These are phyloP conservation scores for Schizochytrium sp. DNA, from an alignment of 108 stramenopile species.

Conservation along the genomic window DNA sequence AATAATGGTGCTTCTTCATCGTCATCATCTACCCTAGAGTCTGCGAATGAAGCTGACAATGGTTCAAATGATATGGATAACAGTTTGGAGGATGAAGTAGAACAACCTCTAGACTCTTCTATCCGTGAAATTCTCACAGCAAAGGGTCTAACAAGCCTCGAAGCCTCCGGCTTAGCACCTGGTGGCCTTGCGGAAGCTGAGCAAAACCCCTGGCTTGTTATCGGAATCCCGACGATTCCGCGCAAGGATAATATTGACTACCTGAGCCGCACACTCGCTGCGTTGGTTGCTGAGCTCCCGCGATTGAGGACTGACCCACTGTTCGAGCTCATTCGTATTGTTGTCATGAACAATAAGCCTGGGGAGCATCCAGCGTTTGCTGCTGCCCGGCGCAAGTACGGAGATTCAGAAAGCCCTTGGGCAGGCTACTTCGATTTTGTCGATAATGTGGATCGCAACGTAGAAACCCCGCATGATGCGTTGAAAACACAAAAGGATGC, in stretches of 20 bases:
- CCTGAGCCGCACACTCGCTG: slow-evolving; percentile 11
- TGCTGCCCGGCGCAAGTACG: background rate
- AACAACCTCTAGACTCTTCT: no score
- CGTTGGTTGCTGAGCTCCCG: slow-evolving; percentile 59
- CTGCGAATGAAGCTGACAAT: no score
- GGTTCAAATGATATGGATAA: no score
- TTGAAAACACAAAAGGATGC: slow-evolving; percentile 45
- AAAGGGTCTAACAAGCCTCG: no score
- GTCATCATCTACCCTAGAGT: no score
- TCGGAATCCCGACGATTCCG: slow-evolving; percentile 62
- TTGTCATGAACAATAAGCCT: slow-evolving; percentile 63
- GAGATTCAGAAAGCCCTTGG: background rate
- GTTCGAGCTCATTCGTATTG: slow-evolving; percentile 27
- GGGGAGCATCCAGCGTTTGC: slow-evolving; percentile 14
- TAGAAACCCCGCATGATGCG: background rate
- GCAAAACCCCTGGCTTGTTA: slow-evolving; percentile 50
- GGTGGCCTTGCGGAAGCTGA: background rate
- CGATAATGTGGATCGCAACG: slow-evolving; percentile 10
- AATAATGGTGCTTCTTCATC: no score
- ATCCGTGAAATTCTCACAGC: no score
- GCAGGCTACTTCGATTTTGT: slow-evolving; percentile 57
- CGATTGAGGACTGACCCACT: slow-evolving; percentile 19
- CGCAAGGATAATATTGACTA: slow-evolving; percentile 56
- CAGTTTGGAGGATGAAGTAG: no score
- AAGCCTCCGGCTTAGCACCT: background rate